Percentiles rank a stretch among this genome's conserved stretches.
These are phyloP conservation scores for Diospyros lotus DNA, from an alignment of 148 eudicot species.

Conservation along the genomic window DNA sequence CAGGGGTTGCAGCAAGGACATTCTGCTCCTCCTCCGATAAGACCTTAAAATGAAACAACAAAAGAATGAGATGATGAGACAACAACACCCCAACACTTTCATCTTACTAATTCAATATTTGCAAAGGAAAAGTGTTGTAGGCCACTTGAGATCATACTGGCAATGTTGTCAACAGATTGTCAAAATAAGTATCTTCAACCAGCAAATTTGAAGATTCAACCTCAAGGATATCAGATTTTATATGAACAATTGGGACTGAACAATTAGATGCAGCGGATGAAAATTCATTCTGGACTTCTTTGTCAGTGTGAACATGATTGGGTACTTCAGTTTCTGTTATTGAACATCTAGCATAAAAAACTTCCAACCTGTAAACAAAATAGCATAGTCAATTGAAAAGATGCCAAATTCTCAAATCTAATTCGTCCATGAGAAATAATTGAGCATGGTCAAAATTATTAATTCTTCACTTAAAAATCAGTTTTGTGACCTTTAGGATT, in stretches of 20 bases:
- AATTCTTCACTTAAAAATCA: neutral
- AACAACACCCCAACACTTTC: neutral
- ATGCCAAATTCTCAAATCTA: neutral
- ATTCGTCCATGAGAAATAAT: neutral
- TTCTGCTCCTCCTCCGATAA: conserved; percentile 75
- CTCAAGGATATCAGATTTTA: conserved; percentile 53
- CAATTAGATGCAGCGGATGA: conserved; percentile 40
- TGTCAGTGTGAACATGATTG: conserved; percentile 36
- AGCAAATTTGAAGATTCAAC: conserved; percentile 54
- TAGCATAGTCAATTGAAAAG: neutral
- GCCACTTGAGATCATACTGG: conserved; percentile 45
- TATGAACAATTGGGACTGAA: conserved; percentile 45
- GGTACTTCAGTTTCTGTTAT: conserved; percentile 51
- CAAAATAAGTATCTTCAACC: conserved; percentile 47
- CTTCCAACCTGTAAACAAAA: conserved; percentile 47
- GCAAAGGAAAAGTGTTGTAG: neutral
- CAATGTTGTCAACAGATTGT: conserved; percentile 65
- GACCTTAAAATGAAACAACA: conserved; percentile 37
- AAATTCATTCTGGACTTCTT: conserved; percentile 47
- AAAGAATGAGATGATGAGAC: conserved; percentile 1
- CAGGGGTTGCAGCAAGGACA: conserved; percentile 81
- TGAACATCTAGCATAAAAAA: conserved; percentile 55
- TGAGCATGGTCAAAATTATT: neutral
- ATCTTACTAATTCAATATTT: neutral
- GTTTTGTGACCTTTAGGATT: neutral